Base-by-base conservation (phyloP, 2,329 filamentous ascomycete species). In the Pestalotiopsis sp. region DNA sequence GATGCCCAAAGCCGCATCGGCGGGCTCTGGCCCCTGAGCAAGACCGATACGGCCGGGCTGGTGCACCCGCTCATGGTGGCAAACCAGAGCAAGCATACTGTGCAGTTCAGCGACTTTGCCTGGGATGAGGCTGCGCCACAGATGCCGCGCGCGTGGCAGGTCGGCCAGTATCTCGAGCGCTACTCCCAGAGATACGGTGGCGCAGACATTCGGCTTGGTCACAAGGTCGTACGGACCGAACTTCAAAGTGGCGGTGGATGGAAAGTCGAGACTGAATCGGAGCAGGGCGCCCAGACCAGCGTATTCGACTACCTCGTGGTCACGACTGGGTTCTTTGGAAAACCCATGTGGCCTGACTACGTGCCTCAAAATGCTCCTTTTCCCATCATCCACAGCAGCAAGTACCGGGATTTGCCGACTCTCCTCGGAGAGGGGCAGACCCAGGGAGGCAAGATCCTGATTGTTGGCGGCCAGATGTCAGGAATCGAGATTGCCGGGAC, bases 381-480 rank as follows among this genome's bases (percentile, higher is more conserved):
- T 1, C 88, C 86, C 0, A 80, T 90, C 2, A 79, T 93, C 0
- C 92, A 95, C 78, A 94, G 91, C 79, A 92, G 91, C 62, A 80
- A 86, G 36, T 90, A 93, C 66, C 84, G 91, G 3, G 83, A 86
- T 66, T 78, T 92, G 2, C 74, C 84, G 36, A 77, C 77, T 9
- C 77, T 91, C 2, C 73, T 91, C 1, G 80, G 79, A 0, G 75
- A 79, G 0, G 76, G 81, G 2, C 67, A 71, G 12, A 64, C 68
- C 4, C 73, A 75, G 0, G 83, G 83, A 1, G 87, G 88, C 20
- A 93, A 90, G 74, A 89, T 96, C 17, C 83, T 94, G 1, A 84
- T 97, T 0, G 88, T 94, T 1, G 93, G 93, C 0, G 93, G 93
- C 0, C 92, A 94, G 74, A 94, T 96, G 86, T 95, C 93, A 2